Evolutionary conservation across 1,139 yeast species (phyloP), one percentile per base, ranked within the genome.

Genomic region (Saccharomyces hybrid): DNA sequence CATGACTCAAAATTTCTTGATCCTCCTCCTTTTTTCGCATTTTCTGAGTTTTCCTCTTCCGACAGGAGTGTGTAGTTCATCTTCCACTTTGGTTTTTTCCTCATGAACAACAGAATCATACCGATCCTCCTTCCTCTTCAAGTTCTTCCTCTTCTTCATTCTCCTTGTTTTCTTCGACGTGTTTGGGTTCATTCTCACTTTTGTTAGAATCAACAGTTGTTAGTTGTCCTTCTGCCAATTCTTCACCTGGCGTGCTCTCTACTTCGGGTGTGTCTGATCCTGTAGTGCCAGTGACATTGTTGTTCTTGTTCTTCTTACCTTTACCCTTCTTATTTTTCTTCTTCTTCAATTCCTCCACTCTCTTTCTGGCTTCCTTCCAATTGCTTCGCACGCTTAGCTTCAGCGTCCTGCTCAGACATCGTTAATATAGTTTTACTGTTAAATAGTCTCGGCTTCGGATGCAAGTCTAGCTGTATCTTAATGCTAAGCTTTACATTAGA

Each of bases 351-450:
- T 68, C 72, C 51, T 69, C 71, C 1, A 70, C 71, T 49, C 71
- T 62, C 55, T 64, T 70, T 53, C 72, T 64, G 14, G 71, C 73
- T 32, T 69, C 72, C 55, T 69, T 69, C 73, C 47, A 70, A 58
- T 56, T 67, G 67, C 53, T 64, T 68, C 11, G 64, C 63, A 41
- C 69, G 63, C 51, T 63, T 63, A 12, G 59, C 65, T 11, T 64
- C 63, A 27, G 55, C 59, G n/a, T 38, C 44, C 44, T 38, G 44
- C 12, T 61, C 68, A 21, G 69, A 64, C 70, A 67, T 67, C 14
- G 26, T 8, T 4, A 19, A 6, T 38, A 19, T 38, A 16, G 19
- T 7, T 16, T 12, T 12, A 9, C 31, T 8, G 31, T 28, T 28
- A 4, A 28, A 24, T 24, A 24, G 26, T 2, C 31, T 28, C 31